A percentile compares a stretch with the other conserved stretches of the same genome.
Evolutionary conservation across 371 early-diverging fungal species (phyloP).

Genomic region (Mucor piriformis): DNA sequence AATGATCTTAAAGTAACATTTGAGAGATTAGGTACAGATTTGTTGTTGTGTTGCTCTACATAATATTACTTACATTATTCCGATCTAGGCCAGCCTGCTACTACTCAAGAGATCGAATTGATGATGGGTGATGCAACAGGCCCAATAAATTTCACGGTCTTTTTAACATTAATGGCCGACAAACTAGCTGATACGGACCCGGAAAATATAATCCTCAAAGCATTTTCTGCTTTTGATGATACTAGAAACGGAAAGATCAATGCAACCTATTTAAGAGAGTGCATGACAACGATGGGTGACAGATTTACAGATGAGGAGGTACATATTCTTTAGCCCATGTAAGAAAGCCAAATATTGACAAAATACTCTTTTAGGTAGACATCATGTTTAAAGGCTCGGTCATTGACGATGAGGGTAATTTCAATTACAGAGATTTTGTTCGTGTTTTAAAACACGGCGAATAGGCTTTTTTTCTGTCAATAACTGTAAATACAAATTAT

Average conservation of each 20-base stretch:
- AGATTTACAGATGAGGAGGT: constrained; percentile 91
- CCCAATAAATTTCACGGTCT: constrained; percentile 90
- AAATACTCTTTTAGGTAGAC: constrained; percentile 66
- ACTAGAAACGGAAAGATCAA: constrained; percentile 79
- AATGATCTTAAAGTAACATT: constrained; percentile 90
- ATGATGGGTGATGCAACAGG: constrained; percentile 92
- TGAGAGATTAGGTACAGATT: constrained; percentile 36
- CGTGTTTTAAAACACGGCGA: constrained; percentile 94
- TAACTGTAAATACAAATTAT: constrained; percentile 16
- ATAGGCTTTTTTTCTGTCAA: constrained; percentile 34
- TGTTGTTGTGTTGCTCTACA: background rate
- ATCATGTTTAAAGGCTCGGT: constrained; percentile 92
- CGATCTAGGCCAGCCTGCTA: constrained; percentile 72
- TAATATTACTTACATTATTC: background rate
- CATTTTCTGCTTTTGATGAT: constrained; percentile 91
- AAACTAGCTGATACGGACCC: constrained; percentile 88
- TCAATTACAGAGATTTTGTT: constrained; percentile 92
- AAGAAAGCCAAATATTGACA: too few relatives aligned
- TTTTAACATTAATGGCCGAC: constrained; percentile 94
- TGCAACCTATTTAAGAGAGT: constrained; percentile 79
- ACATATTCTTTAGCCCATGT: background rate
- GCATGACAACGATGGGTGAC: constrained; percentile 90
- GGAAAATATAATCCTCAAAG: constrained; percentile 83
- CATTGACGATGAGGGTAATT: constrained; percentile 76
- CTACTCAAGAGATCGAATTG: constrained; percentile 83